These are phyloP conservation scores for Tylopilus cervinicoccineus DNA, from an alignment of 768 basidiomycete species.

Conservation along the genomic window DNA sequence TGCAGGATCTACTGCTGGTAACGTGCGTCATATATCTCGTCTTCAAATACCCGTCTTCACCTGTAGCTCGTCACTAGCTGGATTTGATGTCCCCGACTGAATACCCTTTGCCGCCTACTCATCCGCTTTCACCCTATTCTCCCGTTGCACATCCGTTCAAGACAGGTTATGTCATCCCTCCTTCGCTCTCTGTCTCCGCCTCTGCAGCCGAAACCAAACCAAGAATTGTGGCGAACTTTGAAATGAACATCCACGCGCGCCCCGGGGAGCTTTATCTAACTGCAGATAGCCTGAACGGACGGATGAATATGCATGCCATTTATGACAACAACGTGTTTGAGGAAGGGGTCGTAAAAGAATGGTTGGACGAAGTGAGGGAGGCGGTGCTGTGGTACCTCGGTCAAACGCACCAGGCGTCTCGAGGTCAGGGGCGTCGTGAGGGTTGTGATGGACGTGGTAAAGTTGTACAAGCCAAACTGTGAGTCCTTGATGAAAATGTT, in stretches of 20 bases:
- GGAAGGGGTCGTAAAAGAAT: constrained; percentile 39
- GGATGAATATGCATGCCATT: constrained; percentile 32
- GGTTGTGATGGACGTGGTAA: too few species aligned
- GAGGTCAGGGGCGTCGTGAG: too few species aligned
- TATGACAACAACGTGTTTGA: constrained; percentile 48
- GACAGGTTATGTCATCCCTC: constrained; percentile 2
- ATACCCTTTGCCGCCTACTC: constrained; percentile 30
- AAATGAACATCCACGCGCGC: constrained; percentile 36
- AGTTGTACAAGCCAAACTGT: too few species aligned
- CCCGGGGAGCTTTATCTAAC: constrained; percentile 46
- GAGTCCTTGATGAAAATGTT: too few species aligned
- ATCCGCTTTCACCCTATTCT: constrained; percentile 7
- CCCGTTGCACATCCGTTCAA: constrained; percentile 9
- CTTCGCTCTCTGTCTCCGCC: not conserved
- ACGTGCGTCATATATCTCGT: too few species aligned
- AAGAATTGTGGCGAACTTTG: constrained; percentile 4
- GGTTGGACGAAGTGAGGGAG: constrained; percentile 42
- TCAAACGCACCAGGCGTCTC: too few species aligned
- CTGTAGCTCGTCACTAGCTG: too few species aligned
- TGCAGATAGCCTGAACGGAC: constrained; percentile 31
- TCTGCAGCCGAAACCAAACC: not conserved
- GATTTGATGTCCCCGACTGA: constrained; percentile 32
- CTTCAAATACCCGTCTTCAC: too few species aligned
- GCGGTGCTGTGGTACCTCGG: constrained; percentile 34
- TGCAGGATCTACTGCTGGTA: too few species aligned